These are phyloP conservation scores for Phoma herbarum DNA, from an alignment of 2,329 filamentous ascomycete species.

Conservation along the genomic window DNA sequence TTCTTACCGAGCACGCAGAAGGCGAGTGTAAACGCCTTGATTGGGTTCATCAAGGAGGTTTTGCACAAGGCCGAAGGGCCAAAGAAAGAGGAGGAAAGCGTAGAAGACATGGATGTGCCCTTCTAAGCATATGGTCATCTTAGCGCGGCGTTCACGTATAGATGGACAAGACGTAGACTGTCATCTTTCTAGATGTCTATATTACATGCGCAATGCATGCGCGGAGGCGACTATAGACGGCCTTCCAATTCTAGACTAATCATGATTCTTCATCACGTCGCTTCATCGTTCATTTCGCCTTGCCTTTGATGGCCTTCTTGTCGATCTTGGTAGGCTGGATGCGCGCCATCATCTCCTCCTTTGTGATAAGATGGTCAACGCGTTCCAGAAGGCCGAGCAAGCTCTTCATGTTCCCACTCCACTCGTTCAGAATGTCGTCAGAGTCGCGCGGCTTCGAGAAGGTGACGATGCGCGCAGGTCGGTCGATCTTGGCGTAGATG, in stretches of 20 bases:
- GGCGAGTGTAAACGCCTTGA: constrained; percentile 79
- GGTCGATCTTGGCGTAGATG: constrained; percentile 96
- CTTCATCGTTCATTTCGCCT: constrained; percentile 37
- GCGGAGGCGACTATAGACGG: constrained; percentile 38
- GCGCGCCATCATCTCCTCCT: constrained; percentile 99
- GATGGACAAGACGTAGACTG: constrained; percentile 19
- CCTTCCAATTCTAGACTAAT: constrained; percentile 46
- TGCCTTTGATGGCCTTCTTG: constrained; percentile 52
- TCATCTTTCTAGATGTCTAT: constrained; percentile 38
- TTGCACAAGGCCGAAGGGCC: constrained; percentile 53
- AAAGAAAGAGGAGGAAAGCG: constrained; percentile 62
- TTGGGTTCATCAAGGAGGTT: constrained; percentile 71
- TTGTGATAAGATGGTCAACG: constrained; percentile 97
- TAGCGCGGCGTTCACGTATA: constrained; percentile 30
- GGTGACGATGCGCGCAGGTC: constrained; percentile 88
- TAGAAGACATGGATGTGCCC: constrained; percentile 74
- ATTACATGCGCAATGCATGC: constrained; percentile 48
- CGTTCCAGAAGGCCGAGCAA: constrained; percentile 84
- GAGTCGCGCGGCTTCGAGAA: constrained; percentile 95
- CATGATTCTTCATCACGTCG: constrained; percentile 28
- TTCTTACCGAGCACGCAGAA: constrained; percentile 81
- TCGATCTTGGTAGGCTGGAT: constrained; percentile 75
- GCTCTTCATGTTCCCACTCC: constrained; percentile 98
- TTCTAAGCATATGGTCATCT: constrained; percentile 56
- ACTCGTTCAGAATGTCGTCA: constrained; percentile 96